These are phyloP conservation scores for Phytophthora pini DNA, from an alignment of 352 stramenopile genomes.

Conservation along the genomic window DNA sequence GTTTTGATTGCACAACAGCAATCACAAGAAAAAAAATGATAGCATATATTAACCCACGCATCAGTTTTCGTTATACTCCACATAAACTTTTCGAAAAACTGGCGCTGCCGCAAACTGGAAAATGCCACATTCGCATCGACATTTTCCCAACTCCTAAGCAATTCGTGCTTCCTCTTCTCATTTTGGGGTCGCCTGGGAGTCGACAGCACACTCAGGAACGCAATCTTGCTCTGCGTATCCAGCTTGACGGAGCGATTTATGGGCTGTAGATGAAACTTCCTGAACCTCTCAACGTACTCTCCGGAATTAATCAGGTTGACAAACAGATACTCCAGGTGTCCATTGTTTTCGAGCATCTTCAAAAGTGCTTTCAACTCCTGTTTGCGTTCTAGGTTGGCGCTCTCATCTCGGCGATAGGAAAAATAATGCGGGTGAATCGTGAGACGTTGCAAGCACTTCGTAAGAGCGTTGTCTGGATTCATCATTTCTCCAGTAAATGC, in stretches of 20 bases:
- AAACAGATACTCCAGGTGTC: not conserved
- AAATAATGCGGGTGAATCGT: too few relatives aligned
- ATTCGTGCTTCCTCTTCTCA: not conserved
- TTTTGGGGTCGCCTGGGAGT: not conserved
- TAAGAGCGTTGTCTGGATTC: not conserved
- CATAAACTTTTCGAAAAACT: too few relatives aligned
- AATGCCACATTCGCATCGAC: too few relatives aligned
- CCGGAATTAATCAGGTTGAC: not conserved
- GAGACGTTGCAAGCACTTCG: not conserved
- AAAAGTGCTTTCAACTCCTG: not conserved
- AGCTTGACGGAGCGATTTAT: not conserved
- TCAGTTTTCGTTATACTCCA: too few relatives aligned
- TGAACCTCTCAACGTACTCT: not conserved
- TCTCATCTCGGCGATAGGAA: not conserved
- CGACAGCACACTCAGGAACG: not conserved
- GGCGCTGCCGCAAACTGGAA: too few relatives aligned
- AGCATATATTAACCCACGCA: too few relatives aligned
- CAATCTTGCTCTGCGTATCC: not conserved
- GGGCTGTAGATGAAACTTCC: not conserved
- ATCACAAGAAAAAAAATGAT: too few relatives aligned
- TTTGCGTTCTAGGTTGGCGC: too few relatives aligned
- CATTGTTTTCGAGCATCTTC: not conserved
- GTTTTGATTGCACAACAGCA: too few relatives aligned
- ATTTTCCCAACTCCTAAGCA: too few relatives aligned
- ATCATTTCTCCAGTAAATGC: not conserved